These are phyloP conservation scores for Lactarius indigo DNA, from an alignment of 768 basidiomycete species.

Conservation along the genomic window DNA sequence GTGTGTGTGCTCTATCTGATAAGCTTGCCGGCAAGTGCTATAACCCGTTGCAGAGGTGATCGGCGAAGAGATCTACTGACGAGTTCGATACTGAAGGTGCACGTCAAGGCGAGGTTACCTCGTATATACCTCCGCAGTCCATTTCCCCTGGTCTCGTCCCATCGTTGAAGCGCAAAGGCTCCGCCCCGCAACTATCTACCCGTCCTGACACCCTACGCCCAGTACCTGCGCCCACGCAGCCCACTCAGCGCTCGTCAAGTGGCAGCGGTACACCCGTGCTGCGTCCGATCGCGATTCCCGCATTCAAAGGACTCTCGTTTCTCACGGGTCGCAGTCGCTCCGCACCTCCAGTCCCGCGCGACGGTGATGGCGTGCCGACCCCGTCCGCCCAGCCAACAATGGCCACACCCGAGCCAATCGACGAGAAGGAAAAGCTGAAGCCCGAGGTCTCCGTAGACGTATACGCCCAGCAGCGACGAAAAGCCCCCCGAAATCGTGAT, in stretches of 20 bases:
- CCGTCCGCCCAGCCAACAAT: not conserved
- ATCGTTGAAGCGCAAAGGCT: constrained; percentile 19
- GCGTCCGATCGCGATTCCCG: constrained; percentile 17
- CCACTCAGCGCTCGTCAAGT: constrained; percentile 16
- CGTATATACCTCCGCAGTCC: constrained; percentile 30
- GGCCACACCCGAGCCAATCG: not conserved
- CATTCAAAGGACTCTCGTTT: constrained; percentile 25
- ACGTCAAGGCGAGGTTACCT: constrained; percentile 28
- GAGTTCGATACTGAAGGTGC: constrained; percentile 78
- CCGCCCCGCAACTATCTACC: constrained; percentile 22
- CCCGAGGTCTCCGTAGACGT: not conserved
- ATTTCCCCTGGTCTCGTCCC: constrained; percentile 17
- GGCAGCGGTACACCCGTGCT: constrained; percentile 11
- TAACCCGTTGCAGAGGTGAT: constrained; percentile 62
- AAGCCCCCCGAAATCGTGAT: not conserved
- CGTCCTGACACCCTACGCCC: not conserved
- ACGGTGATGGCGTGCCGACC: constrained; percentile 23
- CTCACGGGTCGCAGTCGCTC: constrained; percentile 25
- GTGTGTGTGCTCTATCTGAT: constrained; percentile 34
- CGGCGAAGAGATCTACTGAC: constrained; percentile 89
- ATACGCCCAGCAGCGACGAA: not conserved
- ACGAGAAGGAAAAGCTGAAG: constrained; percentile 21
- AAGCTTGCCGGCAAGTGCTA: not conserved
- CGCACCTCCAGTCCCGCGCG: constrained; percentile 19
- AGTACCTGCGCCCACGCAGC: not conserved